Base-by-base conservation (phyloP, 2,329 filamentous ascomycete species). In the Aspergillus texensis region DNA sequence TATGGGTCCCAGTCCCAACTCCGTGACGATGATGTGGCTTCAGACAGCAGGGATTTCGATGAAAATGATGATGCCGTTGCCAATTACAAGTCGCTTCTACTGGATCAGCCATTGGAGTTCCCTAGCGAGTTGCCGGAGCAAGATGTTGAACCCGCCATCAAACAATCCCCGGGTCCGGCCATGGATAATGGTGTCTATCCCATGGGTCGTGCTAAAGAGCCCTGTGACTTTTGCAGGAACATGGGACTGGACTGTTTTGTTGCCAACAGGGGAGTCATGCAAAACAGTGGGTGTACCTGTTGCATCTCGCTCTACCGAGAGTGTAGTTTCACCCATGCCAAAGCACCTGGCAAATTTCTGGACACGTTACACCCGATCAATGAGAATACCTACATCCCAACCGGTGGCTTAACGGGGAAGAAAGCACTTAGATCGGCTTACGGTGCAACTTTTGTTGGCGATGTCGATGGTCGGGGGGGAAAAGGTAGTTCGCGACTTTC, bases 401-500 rank as follows among this genome's bases (percentile, higher is more conserved):
- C 70, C 4, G 77, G 78, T 9, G 70, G 77, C 8, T 62, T 79
- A 48, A 81, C 78, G 4, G 78, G 78, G 26, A 79, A 77, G 57
- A 74, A 73, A 60, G 75, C 75, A 19, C 71, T 81, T 63, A 81
- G 79, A 60, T 82, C 80, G 1, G 72, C 81, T 45, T 71, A 75
- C 34, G 77, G 76, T 36, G 71, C 71, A 26, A 63, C 68, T 16
- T 68, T 69, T 46, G 67, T 72, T n/a, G 77, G 79, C 67, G 75
- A 79, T 56, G 64, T 73, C 36, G 80, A 82, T 55, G 68, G 70
- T 32, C 75, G 75, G 45, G 72, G 74, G 59, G 83, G 89, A 56
- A 93, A 92, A 75, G 87, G 87, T 65, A 91, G 88, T 59, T 87
- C 90, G 57, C 87, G 92, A 16, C 94, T 97, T 77, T 92, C 93